Percentiles rank a stretch among this genome's conserved stretches.
Evolutionary conservation across 257 asterid genomes (phyloP).

Genomic region (Linderniella brevidens): DNA sequence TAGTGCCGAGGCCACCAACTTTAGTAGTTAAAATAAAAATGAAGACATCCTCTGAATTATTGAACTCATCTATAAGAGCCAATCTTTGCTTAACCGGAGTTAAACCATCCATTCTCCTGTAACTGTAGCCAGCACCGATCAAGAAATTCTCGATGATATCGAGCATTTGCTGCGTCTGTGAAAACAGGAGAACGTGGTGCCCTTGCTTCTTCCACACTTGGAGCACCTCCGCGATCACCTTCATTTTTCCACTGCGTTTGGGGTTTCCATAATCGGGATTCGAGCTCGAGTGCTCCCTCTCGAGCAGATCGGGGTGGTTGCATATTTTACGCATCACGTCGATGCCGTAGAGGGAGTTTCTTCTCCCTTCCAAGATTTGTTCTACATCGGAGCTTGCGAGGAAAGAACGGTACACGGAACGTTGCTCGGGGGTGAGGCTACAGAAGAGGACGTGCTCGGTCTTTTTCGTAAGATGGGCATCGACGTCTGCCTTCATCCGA

Average conservation of each 20-base stretch:
- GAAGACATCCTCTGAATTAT: conserved; percentile 63
- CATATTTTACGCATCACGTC: conserved; percentile 97
- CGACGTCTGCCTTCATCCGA: conserved; percentile 90
- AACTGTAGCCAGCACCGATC: conserved; percentile 29
- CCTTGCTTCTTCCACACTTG: conserved; percentile 92
- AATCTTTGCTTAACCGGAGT: conserved; percentile 86
- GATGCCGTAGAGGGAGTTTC: conserved; percentile 79
- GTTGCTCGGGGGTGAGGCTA: conserved; percentile 77
- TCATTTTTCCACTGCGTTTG: conserved; percentile 86
- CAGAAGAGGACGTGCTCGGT: conserved; percentile 97
- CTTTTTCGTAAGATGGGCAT: conserved; percentile 83
- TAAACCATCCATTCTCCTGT: conserved; percentile 92
- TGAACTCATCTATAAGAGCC: conserved; percentile 88
- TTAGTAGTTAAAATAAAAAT: conserved; percentile 80
- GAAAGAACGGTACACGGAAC: conserved; percentile 85
- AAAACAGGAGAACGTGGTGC: conserved; percentile 86
- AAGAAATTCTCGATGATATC: conserved; percentile 83
- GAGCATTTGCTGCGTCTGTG: conserved; percentile 97
- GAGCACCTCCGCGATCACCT: conserved; percentile 81
- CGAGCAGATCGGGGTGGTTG: conserved; percentile 97
- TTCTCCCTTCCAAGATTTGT: conserved; percentile 74
- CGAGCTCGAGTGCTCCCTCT: conserved; percentile 71
- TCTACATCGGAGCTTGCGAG: conserved; percentile 98
- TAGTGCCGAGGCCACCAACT: conserved; percentile 97
- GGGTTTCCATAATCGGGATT: conserved; percentile 93